Percentiles rank a stretch among this genome's conserved stretches.
These are phyloP conservation scores for Penicillium longicatenatum DNA, from an alignment of 495 filamentous ascomycete genomes.

Conservation along the genomic window DNA sequence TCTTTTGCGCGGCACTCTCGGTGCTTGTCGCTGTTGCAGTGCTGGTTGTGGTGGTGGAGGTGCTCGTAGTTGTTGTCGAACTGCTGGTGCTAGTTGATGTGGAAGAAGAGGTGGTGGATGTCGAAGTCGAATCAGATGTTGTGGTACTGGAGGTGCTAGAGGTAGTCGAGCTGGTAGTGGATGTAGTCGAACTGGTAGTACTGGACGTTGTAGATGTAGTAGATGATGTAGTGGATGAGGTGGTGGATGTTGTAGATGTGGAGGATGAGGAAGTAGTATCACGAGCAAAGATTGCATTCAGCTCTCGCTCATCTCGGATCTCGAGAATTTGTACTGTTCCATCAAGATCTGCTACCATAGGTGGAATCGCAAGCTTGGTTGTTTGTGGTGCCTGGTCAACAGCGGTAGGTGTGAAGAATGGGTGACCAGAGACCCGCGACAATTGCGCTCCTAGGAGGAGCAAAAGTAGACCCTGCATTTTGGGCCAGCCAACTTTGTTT, in stretches of 20 bases:
- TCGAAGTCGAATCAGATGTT: constrained; percentile 6
- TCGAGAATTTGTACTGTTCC: neutral
- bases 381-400: neutral
- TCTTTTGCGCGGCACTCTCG: constrained; percentile 2
- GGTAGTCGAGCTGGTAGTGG: constrained; percentile 1
- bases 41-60: constrained; percentile 10
- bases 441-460: constrained; percentile 10
- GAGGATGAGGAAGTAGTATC: constrained; percentile 16
- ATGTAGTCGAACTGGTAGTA: constrained; percentile 9
- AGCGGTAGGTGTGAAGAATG: neutral
- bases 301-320: constrained; percentile 4
- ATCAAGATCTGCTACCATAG: neutral
- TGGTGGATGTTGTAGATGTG: constrained; percentile 6
- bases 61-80: constrained; percentile 10
- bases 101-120: constrained; percentile 6
- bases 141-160: constrained; percentile 4
- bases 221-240: neutral
- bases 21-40: constrained; percentile 20
- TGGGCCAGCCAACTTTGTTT: neutral
- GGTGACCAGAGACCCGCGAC: constrained; percentile 1
- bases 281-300: constrained; percentile 13
- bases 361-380: neutral
- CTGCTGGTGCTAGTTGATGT: constrained; percentile 11
- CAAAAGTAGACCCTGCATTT: constrained; percentile 1
- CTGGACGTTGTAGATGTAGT: neutral